Conservation (phyloP, 495 filamentous ascomycete genomes). For the Saxophila tyrrhenica region DNA sequence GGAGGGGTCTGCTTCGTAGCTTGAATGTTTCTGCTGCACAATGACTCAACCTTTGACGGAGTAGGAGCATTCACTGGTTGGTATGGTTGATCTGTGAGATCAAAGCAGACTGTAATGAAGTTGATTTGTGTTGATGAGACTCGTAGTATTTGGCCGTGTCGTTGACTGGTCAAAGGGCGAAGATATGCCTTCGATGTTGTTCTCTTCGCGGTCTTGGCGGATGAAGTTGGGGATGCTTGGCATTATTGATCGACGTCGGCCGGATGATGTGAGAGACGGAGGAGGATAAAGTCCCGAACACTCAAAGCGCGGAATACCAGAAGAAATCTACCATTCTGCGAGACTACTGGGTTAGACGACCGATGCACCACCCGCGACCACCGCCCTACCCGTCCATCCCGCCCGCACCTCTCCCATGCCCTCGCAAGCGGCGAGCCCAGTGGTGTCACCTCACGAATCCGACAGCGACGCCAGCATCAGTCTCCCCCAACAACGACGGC, state of each 20-base stretch:
- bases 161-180: too few relatives aligned
- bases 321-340: not conserved
- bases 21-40: not conserved
- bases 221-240: too few relatives aligned
- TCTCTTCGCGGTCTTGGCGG: too few relatives aligned
- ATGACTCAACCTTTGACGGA: not conserved
- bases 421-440: slow-evolving; percentile 25
- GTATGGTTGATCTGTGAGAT: too few relatives aligned
- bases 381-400: not conserved
- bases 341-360: not conserved
- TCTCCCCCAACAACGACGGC: slow-evolving; percentile 41
- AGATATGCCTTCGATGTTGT: too few relatives aligned
- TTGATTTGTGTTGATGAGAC: too few relatives aligned
- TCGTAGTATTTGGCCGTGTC: too few relatives aligned
- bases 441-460: slow-evolving; percentile 49
- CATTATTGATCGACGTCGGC: not conserved
- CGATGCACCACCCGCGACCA: not conserved
- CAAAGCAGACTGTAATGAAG: too few relatives aligned
- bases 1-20: not conserved
- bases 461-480: slow-evolving; percentile 41
- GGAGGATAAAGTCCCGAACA: too few relatives aligned
- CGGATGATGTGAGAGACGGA: not conserved
- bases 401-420: not conserved
- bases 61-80: not conserved
- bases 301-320: too few relatives aligned